phyloP scores from a whole-genome alignment of 208 protist species.

The Phytomonas francai region DNA sequence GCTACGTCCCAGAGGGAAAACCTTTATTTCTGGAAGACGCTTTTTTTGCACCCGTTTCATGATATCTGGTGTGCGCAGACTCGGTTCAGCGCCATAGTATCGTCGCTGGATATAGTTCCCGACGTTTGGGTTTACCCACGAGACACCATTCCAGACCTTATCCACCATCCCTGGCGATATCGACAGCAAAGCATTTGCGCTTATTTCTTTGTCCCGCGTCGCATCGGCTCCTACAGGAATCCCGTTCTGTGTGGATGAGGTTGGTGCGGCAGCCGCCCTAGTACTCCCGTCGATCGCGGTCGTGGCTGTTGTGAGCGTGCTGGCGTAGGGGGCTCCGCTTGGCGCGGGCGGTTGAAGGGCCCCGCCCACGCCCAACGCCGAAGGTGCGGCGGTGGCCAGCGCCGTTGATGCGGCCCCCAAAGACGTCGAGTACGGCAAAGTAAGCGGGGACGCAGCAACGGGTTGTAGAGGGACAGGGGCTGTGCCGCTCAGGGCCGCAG shows the following conservation, averaged over 20 bases:
- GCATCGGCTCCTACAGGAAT: not conserved
- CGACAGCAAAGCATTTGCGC: not conserved
- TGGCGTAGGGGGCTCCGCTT: not conserved
- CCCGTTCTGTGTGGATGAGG: not conserved
- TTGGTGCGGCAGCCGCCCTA: conserved; percentile 8
- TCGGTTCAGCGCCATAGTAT: conserved; percentile 78
- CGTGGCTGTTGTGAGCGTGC: not conserved
- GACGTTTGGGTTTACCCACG: conserved; percentile 82
- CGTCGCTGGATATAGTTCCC: conserved; percentile 83
- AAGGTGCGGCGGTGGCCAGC: conserved; percentile 5
- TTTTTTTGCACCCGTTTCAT: conserved; percentile 25
- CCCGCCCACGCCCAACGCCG: conserved; percentile 20
- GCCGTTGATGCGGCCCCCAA: not conserved
- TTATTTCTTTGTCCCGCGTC: not conserved
- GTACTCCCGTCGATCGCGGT: not conserved
- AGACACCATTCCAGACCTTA: conserved; percentile 19
- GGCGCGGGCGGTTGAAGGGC: conserved; percentile 12
- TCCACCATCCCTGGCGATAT: not conserved
- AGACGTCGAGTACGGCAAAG: not conserved
- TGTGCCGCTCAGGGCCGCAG: not conserved
- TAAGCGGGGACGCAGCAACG: not conserved
- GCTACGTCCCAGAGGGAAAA: conserved; percentile 21
- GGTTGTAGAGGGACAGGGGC: conserved; percentile 1
- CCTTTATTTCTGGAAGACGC: conserved; percentile 45
- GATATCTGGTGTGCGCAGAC: conserved; percentile 67